Evolutionary conservation across 805 yeast genomes (phyloP).

Genomic region (Lipomyces yamadae): DNA sequence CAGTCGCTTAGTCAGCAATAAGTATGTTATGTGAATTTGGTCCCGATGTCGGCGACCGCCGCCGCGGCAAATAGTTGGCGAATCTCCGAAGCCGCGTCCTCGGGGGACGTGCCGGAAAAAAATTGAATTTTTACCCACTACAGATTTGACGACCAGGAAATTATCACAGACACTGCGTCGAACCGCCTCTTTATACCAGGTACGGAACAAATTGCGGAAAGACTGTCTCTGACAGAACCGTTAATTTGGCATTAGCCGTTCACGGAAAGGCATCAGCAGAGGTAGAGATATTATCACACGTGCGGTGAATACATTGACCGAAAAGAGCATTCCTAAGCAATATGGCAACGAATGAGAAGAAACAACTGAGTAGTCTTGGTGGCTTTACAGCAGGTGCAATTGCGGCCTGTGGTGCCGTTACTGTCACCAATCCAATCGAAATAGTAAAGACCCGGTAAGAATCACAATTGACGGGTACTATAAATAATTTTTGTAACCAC

Average conservation of each 20-base stretch:
- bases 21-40: too few relatives aligned
- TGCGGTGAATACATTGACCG: background rate
- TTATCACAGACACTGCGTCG: background rate
- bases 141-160: background rate
- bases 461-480: background rate
- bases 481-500: background rate
- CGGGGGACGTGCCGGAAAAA: too few relatives aligned
- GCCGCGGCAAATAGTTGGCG: too few relatives aligned
- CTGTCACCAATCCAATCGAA: conserved; percentile 95
- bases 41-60: too few relatives aligned
- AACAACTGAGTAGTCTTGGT: conserved; percentile 31
- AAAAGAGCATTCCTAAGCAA: background rate
- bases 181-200: background rate
- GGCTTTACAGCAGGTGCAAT: conserved; percentile 89
- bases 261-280: background rate
- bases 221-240: background rate
- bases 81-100: too few relatives aligned
- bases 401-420: conserved; percentile 98
- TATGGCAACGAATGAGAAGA: conserved; percentile 13
- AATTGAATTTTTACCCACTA: too few relatives aligned
- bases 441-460: conserved; percentile 71
- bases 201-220: background rate
- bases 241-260: background rate
- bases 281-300: background rate
- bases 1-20: too few relatives aligned